Base-by-base conservation (phyloP, 225 moss, liverwort and hornwort genomes). In the Pseudoscleropodium purum region DNA sequence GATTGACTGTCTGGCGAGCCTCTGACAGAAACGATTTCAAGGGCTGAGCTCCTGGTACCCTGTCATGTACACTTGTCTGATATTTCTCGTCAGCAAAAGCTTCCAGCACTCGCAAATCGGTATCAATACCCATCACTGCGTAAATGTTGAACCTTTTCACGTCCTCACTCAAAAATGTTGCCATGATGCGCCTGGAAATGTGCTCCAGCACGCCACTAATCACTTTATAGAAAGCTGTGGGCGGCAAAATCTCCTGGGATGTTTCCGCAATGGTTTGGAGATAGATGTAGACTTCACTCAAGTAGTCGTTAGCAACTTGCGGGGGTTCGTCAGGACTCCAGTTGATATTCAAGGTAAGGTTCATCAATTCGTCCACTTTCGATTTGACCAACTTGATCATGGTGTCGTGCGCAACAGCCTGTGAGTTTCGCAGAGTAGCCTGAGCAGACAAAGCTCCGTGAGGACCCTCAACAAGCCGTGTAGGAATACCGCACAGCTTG, bases 321-420 rank as follows among this genome's bases (percentile, higher is more conserved):
- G 92, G 95, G 49, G 93, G 91, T 19, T 95, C 95, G 36, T 98
- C 95, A n/a, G 94, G 94, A 51, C 79, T 93, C 97, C 95, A 98
- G 85, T 96, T 93, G 86, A 96, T 96, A 81, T 94, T 92, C 79
- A 90, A 69, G 41, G 95, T 94, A 7, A 95, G 92, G 70, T 88
- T 92, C 96, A 97, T 97, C 79, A 94, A 96, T 89, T 96, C 94
- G 83, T 97, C 94, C 76, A 96, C 94, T 88, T 96, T 97, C 7
- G 94, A 95, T 74, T 97, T 94, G 26, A 97, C 96, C 82, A 97
- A 91, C 64, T 89, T 96, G 84, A 97, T 91, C 97, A 96, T 97
- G 60, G 95, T 96, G 62, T 96, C 97, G 75, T 97, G 97, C 37
- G 96, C 97, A 88, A 96, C 94, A 78, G 94, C 92, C 86, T 97